Evolutionary conservation across 345 rosid species (phyloP).

Genomic region (Aethionema arabicum): DNA sequence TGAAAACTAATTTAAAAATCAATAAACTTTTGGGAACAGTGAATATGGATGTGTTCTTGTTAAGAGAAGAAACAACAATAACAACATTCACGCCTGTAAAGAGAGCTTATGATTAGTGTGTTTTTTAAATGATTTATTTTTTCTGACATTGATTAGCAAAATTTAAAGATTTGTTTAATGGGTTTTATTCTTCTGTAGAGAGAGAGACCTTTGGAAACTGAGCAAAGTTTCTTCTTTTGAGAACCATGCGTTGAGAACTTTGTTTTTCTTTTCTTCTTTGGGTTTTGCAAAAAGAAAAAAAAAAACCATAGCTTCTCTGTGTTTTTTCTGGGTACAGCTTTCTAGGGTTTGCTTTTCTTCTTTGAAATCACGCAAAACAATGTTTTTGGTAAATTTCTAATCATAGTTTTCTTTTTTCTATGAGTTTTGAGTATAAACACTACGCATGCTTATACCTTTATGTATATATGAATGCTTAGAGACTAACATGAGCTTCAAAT

Average conservation of each 20-base stretch:
- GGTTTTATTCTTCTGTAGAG: slow-evolving; percentile 14
- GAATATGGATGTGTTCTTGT: slow-evolving; percentile 54
- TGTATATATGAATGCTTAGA: slow-evolving; percentile 16
- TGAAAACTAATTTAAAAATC: slow-evolving; percentile 29
- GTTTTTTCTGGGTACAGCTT: slow-evolving; percentile 17
- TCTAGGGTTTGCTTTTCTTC: slow-evolving; percentile 9
- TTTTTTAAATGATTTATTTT: slow-evolving; percentile 17
- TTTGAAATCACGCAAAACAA: slow-evolving; percentile 47
- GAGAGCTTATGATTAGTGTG: slow-evolving; percentile 55
- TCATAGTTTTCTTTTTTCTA: slow-evolving; percentile 18
- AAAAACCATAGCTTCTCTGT: slow-evolving; percentile 27
- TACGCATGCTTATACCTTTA: slow-evolving; percentile 27
- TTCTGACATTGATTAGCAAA: slow-evolving; percentile 34
- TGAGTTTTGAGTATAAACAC: slow-evolving; percentile 24
- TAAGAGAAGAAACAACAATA: slow-evolving; percentile 38
- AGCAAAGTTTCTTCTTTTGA: slow-evolving; percentile 72
- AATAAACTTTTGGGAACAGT: slow-evolving; percentile 25
- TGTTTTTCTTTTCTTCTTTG: slow-evolving; percentile 2
- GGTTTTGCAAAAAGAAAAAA: slow-evolving; percentile 24
- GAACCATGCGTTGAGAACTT: slow-evolving; percentile 56
- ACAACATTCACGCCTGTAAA: slow-evolving; percentile 60
- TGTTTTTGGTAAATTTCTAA: slow-evolving; percentile 43
- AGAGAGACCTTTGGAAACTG: slow-evolving; percentile 54
- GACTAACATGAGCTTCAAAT: slow-evolving; percentile 9
- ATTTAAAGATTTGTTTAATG: slow-evolving; percentile 2